Percentiles rank a stretch among this genome's conserved stretches.
phyloP scores from a whole-genome alignment of 2,329 filamentous ascomycete genomes.

The Penicillium sp. region DNA sequence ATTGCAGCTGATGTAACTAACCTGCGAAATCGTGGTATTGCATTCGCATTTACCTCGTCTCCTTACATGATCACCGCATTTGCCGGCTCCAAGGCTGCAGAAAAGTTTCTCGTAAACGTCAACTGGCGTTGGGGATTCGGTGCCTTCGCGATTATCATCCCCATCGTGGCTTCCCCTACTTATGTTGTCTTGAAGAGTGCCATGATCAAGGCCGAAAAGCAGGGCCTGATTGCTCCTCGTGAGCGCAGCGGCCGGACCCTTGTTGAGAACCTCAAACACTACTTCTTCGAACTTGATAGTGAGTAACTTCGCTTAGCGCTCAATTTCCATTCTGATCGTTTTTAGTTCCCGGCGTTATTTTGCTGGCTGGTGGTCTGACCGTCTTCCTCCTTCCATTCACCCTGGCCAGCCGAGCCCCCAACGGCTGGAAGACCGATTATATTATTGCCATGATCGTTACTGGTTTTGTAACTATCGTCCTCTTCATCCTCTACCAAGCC shows the following conservation, averaged over 20 bases:
- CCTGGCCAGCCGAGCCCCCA: constrained; percentile 47
- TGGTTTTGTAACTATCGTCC: constrained; percentile 57
- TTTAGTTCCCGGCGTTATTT: constrained; percentile 61
- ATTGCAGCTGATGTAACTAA: constrained; percentile 67
- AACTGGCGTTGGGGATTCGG: constrained; percentile 69
- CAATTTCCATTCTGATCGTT: constrained; percentile 26
- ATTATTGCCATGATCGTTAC: constrained; percentile 59
- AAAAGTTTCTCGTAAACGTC: constrained; percentile 50
- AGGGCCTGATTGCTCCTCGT: constrained; percentile 53
- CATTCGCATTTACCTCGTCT: constrained; percentile 65
- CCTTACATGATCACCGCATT: constrained; percentile 69
- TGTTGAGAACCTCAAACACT: constrained; percentile 54
- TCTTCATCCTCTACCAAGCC: constrained; percentile 59
- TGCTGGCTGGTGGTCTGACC: constrained; percentile 64
- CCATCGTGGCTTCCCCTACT: constrained; percentile 61
- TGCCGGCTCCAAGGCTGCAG: constrained; percentile 58
- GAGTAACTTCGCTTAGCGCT: not conserved
- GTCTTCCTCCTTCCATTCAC: constrained; percentile 70
- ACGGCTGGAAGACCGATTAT: constrained; percentile 49
- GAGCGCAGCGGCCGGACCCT: constrained; percentile 50
- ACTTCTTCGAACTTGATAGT: constrained; percentile 61
- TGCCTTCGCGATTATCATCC: constrained; percentile 64
- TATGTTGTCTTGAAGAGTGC: constrained; percentile 59
- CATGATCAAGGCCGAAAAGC: constrained; percentile 59
- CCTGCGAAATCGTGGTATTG: constrained; percentile 64